Base-by-base conservation (phyloP, 768 basidiomycete genomes). In the Lactifluus rugatus region DNA sequence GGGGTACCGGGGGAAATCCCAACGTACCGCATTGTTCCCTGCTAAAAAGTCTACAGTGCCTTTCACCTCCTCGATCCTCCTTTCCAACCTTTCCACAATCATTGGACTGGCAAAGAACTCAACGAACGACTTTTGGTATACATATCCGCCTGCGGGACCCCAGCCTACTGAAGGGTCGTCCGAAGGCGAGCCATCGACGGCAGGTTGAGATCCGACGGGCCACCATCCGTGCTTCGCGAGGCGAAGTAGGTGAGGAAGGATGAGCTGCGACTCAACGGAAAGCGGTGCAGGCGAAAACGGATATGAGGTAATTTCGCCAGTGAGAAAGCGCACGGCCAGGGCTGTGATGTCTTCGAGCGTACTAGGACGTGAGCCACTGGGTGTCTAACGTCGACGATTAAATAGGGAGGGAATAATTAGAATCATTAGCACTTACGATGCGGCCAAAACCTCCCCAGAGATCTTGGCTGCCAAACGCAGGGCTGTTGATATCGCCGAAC, bases 181-280 rank as follows among this genome's bases (percentile, higher is more conserved):
- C 2, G 90, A 93, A 32, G 72, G 73, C 5, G 75, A 80, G 5
- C 86, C 89, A 66, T 98, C 87, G 5, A 97, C 84, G 0, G 93
- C 89, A 21, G 96, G 96, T 68, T 99, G 96, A 11, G 93, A 95
- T 1, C 91, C 91, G 19, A 99, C 87, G 5, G 96, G 97, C 94
- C 95, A 99, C 84, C 92, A 87, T 25, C 89, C 87, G 57, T 76
- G 75, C 45, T 76, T 73, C 31, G 90, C 97, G 54, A 99, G 77
- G 45, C 75, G 76, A 65, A 89, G 80, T 26, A 98, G 79, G 57
- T 90, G 78, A 1, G 81, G 75, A 31, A 96, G 76, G 54, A 99
- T 97, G 51, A 81, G 79, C 32, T 75, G 70, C 0, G 96, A 93
- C 72, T 99, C 96, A 1, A 79, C 73, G 19, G 84, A 88, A 7